Evolutionary conservation across 2,329 filamentous ascomycete genomes (phyloP), one percentile per base, ranked within the genome.

Genomic region (Aspergillus fumigatus): DNA sequence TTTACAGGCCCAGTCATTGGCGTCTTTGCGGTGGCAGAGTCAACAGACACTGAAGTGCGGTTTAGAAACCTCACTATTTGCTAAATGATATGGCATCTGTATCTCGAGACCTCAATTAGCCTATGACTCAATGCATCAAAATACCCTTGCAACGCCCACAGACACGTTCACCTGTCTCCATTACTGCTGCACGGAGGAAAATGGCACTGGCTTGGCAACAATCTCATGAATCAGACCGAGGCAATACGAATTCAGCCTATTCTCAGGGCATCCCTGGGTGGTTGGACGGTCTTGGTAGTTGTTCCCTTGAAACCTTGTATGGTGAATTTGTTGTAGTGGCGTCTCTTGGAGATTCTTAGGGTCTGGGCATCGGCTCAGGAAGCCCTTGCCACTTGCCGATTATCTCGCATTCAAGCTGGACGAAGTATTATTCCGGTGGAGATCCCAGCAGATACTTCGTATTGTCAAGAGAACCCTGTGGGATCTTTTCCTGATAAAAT

Each of bases 1-100:
- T 73, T 74, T 55, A 67, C 69, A 1, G 71, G 71, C 0, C 69
- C 72, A 1, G 61, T 73, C 0, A 63, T 73, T 52, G 71, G 71
- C 1, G 43, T 67, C 1, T 73, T 67, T 48, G 67, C 67, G 17
- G 51, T 63, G 29, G 47, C 40, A 6, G 10, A 29, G n/a, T 3
- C 40, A 43, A 21, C 23, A n/a, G 32, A 32, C 27, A 38, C 23
- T 27, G 26, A 17, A 2, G 45, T 49, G 14, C 17, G 27, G 19
- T 54, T 54, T 26, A 5, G 21, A 6, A n/a, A 49, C 19, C 23
- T 54, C 17, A 8, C 6, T 8, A 17, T 43, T 43, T 43, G n/a
- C 17, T n/a, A 43, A 10, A n/a, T 4, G 17, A 17, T n/a, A 9
- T 17, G 17, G 17, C 5, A 6, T 21, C 6, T 43, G 40, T 7